Percentiles rank a stretch among this genome's conserved stretches.
Evolutionary conservation across 2,329 filamentous ascomycete genomes (phyloP).

Genomic region (Penicillium polonicum): DNA sequence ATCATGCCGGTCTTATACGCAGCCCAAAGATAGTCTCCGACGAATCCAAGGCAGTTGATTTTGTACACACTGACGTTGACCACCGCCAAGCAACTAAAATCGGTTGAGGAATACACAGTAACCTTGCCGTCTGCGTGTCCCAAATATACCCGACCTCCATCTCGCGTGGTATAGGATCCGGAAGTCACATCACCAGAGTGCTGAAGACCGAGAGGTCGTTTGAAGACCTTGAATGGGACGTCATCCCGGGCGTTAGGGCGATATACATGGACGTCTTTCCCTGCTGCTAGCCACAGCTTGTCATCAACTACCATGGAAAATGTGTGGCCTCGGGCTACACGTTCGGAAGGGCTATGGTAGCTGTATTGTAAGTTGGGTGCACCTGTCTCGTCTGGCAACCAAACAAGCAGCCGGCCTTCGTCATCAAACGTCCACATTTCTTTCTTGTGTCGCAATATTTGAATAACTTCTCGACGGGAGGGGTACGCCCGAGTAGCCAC

Average conservation of each 20-base stretch:
- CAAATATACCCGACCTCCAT: constrained; percentile 79
- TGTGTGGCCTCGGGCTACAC: constrained; percentile 75
- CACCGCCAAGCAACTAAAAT: constrained; percentile 74
- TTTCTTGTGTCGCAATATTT: constrained; percentile 80
- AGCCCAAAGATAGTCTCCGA: constrained; percentile 83
- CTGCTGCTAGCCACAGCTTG: constrained; percentile 81
- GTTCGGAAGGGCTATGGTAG: constrained; percentile 66
- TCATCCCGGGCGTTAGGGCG: constrained; percentile 68
- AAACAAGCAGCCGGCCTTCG: constrained; percentile 79
- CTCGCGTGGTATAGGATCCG: constrained; percentile 70
- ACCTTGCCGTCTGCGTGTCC: constrained; percentile 93
- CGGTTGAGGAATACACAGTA: constrained; percentile 78
- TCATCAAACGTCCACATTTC: constrained; percentile 96
- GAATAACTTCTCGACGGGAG: constrained; percentile 73
- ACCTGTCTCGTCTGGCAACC: constrained; percentile 73
- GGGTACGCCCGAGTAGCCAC: constrained; percentile 71
- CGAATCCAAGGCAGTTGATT: constrained; percentile 81
- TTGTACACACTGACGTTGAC: constrained; percentile 91
- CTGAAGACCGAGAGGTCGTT: constrained; percentile 67
- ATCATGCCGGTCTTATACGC: constrained; percentile 93
- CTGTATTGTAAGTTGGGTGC: constrained; percentile 71
- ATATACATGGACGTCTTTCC: constrained; percentile 85
- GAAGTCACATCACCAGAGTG: constrained; percentile 84
- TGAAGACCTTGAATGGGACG: constrained; percentile 70
- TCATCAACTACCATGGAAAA: constrained; percentile 86